phyloP scores from a whole-genome alignment of 331 rosid species.

The Quercus lobata region DNA sequence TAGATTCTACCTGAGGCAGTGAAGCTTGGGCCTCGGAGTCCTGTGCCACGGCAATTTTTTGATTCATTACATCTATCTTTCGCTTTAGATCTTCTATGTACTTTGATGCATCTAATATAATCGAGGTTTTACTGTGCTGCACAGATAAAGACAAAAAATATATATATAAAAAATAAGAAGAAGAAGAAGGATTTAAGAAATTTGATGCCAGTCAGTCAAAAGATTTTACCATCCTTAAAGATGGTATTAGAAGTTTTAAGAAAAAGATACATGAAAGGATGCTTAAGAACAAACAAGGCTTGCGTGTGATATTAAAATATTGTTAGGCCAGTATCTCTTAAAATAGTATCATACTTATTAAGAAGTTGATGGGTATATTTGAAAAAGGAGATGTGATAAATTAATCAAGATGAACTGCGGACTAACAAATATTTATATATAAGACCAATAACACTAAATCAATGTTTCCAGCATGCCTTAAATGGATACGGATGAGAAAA shows the following conservation, averaged over 20 bases:
- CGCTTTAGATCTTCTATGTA: constrained; percentile 37
- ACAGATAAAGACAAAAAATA: background rate
- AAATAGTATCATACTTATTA: too few species aligned
- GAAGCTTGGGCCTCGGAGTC: constrained; percentile 19
- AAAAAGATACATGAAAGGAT: background rate
- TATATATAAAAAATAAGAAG: background rate
- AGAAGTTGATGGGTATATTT: background rate
- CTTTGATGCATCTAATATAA: constrained; percentile 30
- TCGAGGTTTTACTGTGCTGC: constrained; percentile 36
- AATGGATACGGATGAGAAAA: background rate
- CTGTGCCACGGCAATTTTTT: constrained; percentile 12
- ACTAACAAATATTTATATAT: too few species aligned
- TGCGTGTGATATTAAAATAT: background rate
- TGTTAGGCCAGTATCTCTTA: too few species aligned
- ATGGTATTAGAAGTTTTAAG: background rate
- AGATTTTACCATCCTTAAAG: background rate
- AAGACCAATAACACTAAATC: too few species aligned
- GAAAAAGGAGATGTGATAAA: background rate
- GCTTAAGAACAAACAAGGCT: background rate
- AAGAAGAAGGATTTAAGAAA: background rate
- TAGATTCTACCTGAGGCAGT: constrained; percentile 36
- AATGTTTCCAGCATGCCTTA: background rate
- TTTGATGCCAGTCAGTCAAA: background rate
- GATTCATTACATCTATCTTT: constrained; percentile 33
- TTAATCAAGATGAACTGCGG: background rate